Conservation (phyloP, 176 grass and related monocot species). For the Cocos nucifera region DNA sequence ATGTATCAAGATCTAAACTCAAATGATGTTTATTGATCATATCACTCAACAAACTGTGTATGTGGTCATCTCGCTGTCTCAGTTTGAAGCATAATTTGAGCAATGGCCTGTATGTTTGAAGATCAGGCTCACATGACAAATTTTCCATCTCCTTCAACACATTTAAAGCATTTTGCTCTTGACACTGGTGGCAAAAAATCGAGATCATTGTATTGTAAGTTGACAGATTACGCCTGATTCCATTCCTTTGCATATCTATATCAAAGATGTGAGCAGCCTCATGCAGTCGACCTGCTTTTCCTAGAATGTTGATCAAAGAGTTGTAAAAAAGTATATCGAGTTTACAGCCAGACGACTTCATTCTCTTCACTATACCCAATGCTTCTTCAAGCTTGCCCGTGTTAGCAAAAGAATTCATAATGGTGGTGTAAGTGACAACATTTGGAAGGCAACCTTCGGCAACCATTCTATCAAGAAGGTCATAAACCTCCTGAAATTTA, state of each 20-base stretch:
- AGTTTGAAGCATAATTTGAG: constrained; percentile 49
- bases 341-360: constrained; percentile 61
- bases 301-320: constrained; percentile 65
- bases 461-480: constrained; percentile 74
- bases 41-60: constrained; percentile 40
- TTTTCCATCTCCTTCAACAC: constrained; percentile 61
- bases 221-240: constrained; percentile 28
- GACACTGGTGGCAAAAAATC: constrained; percentile 47
- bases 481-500: constrained; percentile 53
- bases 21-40: constrained; percentile 43
- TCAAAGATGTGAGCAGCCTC: constrained; percentile 62
- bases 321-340: constrained; percentile 81
- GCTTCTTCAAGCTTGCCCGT: constrained; percentile 48
- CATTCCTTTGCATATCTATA: constrained; percentile 60
- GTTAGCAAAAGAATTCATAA: constrained; percentile 71
- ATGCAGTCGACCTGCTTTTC: constrained; percentile 34
- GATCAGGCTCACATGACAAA: constrained; percentile 54
- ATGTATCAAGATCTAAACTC: constrained; percentile 80
- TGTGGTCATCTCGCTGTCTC: constrained; percentile 27
- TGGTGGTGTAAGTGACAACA: constrained; percentile 64
- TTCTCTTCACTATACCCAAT: constrained; percentile 45
- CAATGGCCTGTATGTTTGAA: constrained; percentile 69
- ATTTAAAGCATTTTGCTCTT: constrained; percentile 45
- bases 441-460: constrained; percentile 59
- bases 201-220: constrained; percentile 86